Evolutionary conservation across 306 rosid species (phyloP).

Genomic region (Herpetospermum pedunculosum): DNA sequence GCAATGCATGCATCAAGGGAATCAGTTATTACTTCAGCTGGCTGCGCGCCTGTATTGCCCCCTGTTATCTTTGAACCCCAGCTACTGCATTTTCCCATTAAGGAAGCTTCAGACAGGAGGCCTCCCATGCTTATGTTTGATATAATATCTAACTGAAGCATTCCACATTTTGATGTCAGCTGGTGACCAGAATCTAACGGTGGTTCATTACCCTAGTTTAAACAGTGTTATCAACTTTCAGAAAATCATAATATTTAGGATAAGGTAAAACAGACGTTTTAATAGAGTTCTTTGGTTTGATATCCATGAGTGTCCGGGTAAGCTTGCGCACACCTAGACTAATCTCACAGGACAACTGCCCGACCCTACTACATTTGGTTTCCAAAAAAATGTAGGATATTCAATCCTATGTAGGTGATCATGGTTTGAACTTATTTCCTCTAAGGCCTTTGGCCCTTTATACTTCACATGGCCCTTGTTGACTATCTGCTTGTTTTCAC

Average conservation of each 20-base stretch:
- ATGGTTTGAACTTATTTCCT: no score
- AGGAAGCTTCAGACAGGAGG: slow-evolving; percentile 33
- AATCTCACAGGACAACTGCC: no score
- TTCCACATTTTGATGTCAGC: slow-evolving; percentile 24
- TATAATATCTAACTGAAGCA: slow-evolving; percentile 26
- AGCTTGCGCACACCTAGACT: no score
- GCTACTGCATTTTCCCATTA: slow-evolving; percentile 21
- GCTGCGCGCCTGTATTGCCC: slow-evolving; percentile 6
- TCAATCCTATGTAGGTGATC: no score
- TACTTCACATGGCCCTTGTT: no score
- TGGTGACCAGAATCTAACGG: slow-evolving; percentile 18
- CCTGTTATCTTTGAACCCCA: slow-evolving; percentile 13
- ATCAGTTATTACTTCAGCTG: slow-evolving; percentile 37
- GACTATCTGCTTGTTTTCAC: background rate
- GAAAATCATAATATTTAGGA: background rate
- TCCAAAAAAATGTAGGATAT: no score
- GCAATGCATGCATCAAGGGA: slow-evolving; percentile 49
- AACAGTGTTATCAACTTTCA: slow-evolving; percentile 14
- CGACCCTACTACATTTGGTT: no score
- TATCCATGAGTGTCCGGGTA: no score
- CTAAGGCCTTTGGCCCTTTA: no score
- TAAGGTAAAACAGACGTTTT: background rate
- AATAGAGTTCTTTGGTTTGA: background rate
- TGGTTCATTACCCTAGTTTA: slow-evolving; percentile 24
- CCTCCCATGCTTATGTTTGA: slow-evolving; percentile 34